Evolutionary conservation across 2,329 filamentous ascomycete genomes (phyloP).

Genomic region (Neonectria sp.): DNA sequence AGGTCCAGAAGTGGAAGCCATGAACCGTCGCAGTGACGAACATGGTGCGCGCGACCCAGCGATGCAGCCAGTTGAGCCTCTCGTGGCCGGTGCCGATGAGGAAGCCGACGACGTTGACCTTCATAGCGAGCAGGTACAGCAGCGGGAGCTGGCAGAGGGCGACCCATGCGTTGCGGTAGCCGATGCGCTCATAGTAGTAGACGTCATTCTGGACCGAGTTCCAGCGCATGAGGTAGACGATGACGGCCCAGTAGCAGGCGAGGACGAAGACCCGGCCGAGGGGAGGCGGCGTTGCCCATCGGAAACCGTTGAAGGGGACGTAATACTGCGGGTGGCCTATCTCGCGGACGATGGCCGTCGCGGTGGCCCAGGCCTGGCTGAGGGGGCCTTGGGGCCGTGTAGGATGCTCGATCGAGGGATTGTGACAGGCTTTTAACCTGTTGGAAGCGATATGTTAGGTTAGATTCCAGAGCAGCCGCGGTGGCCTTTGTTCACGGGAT

Average conservation of each 20-base stretch:
- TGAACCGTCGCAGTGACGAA: conserved; percentile 78
- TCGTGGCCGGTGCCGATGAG: conserved; percentile 77
- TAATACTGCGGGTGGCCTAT: conserved; percentile 69
- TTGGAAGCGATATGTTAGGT: not conserved
- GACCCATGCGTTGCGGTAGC: conserved; percentile 78
- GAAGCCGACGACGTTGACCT: conserved; percentile 71
- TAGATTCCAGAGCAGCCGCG: not conserved
- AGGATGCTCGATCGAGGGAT: conserved; percentile 62
- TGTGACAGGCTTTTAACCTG: conserved; percentile 64
- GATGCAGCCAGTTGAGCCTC: conserved; percentile 80
- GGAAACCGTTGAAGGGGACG: conserved; percentile 60
- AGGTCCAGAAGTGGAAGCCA: conserved; percentile 77
- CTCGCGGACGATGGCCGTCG: conserved; percentile 71
- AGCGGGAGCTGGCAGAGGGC: conserved; percentile 75
- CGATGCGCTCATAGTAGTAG: conserved; percentile 75
- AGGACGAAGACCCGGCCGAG: conserved; percentile 70
- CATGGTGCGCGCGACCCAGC: conserved; percentile 80
- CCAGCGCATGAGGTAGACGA: conserved; percentile 70
- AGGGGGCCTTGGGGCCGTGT: conserved; percentile 65
- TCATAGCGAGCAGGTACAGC: conserved; percentile 73
- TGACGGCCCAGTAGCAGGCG: conserved; percentile 70
- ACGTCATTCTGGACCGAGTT: conserved; percentile 65
- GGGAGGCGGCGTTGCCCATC: conserved; percentile 72
- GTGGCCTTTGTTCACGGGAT: not conserved
- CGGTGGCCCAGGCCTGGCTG: conserved; percentile 70